Evolutionary conservation across 1,284 basidiomycete genomes (phyloP), one percentile per base, ranked within the genome.

Genomic region (Apiotrichum gracile): DNA sequence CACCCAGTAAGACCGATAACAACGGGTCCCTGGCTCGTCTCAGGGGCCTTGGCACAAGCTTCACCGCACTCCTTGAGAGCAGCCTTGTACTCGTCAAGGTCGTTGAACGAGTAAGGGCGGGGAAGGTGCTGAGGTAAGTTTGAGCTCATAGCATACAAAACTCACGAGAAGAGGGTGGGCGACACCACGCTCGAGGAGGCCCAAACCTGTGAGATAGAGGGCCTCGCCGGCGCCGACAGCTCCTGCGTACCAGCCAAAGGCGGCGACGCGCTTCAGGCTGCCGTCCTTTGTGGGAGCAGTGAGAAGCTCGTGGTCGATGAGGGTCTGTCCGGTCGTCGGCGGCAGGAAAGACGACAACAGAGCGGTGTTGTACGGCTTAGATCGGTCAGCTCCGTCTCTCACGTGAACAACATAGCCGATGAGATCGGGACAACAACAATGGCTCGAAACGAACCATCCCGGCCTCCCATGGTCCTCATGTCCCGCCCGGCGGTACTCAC

Each of bases 201-300:
- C 82, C 34, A 88, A 84, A 0, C 88, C 89, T 64, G 88, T 83
- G 5, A 87, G 81, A 5, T 81, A 82, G 24, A 94, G 78, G 0
- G 87, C 85, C 73, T 93, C 90, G 1, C 90, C 81, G 2, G 85
- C 84, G 8, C 91, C 91, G 12, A 88, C 87, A 52, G 88, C 87
- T 69, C 90, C 89, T 1, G 90, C 89, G 64, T 84, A 89, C 84
- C 85, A 89, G 0, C 90, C 90, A 73, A 93, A 92, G 0, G 85
- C 90, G 13, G 91, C 88, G 0, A 86, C 87, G 21, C 91, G 78
- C 69, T 87, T 87, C 12, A 86, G 84, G 31, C 78, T 76, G 4
- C 61, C 60, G 14, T 62, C 57, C 22, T 50, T 50, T 1, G 47
- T 55, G 5, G 65, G 64, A 0, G 61, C 81, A 1, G 83, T 85